Percentiles rank a stretch among this genome's conserved stretches.
Evolutionary conservation across 2,329 filamentous ascomycete species (phyloP).

Genomic region (Rutstroemia sp.): DNA sequence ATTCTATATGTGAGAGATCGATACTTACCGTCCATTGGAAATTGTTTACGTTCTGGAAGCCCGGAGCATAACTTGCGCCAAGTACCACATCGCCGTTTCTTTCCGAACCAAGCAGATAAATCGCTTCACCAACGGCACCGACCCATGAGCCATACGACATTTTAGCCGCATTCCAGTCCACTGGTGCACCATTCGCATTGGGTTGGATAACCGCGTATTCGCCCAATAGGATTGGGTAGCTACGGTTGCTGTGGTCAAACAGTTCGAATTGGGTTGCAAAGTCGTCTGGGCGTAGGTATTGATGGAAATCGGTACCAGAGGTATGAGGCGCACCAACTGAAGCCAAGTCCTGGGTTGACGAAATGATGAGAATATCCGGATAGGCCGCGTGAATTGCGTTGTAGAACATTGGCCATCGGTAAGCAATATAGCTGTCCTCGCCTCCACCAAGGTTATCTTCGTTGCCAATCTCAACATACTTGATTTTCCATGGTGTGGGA

Average conservation of each 20-base stretch:
- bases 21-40: constrained; percentile 22
- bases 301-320: constrained; percentile 20
- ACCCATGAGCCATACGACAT: constrained; percentile 19
- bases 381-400: constrained; percentile 34
- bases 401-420: constrained; percentile 41
- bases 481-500: constrained; percentile 41
- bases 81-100: constrained; percentile 22
- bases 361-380: constrained; percentile 39
- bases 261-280: constrained; percentile 18
- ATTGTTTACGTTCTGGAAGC: constrained; percentile 25
- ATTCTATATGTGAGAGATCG: not conserved
- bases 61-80: constrained; percentile 24
- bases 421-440: constrained; percentile 29
- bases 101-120: constrained; percentile 23
- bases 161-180: constrained; percentile 8
- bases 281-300: constrained; percentile 21
- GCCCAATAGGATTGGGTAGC: constrained; percentile 20
- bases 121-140: constrained; percentile 23
- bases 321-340: constrained; percentile 2
- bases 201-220: constrained; percentile 25
- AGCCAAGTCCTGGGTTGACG: constrained; percentile 21
- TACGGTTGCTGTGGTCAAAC: constrained; percentile 17
- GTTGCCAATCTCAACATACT: constrained; percentile 44
- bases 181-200: constrained; percentile 11
- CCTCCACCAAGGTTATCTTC: constrained; percentile 43